Evolutionary conservation across 495 filamentous ascomycete species (phyloP).

Genomic region (Hypoxylon trugodes): DNA sequence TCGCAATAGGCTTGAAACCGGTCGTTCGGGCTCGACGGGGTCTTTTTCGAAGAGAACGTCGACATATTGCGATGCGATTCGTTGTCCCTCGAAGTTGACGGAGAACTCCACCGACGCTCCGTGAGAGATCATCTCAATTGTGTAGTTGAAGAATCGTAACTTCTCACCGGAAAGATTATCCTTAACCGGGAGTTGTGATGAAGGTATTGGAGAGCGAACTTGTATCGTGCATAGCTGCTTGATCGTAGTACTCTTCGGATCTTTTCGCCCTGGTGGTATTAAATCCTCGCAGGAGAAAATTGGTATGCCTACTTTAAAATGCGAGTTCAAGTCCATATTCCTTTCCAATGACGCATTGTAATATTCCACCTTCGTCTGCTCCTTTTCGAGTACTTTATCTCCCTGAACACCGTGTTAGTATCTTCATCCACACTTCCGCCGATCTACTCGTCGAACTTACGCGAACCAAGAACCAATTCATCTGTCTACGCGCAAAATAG

Average conservation of each 20-base stretch:
- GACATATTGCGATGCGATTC: not conserved
- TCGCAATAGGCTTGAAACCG: not conserved
- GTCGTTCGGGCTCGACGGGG: not conserved
- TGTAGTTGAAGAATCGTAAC: not conserved
- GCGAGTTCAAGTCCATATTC: not conserved
- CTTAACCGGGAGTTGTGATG: not conserved
- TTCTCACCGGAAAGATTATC: not conserved
- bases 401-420: not conserved
- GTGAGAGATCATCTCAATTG: not conserved
- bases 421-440: not conserved
- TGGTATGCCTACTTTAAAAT: not conserved
- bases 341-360: not conserved
- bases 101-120: not conserved
- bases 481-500: not conserved
- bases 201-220: not conserved
- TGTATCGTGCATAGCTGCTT: not conserved
- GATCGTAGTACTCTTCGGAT: not conserved
- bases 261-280: not conserved
- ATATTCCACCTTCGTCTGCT: not conserved
- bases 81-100: not conserved
- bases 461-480: not conserved
- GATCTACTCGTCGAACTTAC: not conserved
- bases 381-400: not conserved
- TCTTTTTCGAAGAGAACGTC: not conserved
- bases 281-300: not conserved